Percentiles rank a stretch among this genome's conserved stretches.
Conservation (phyloP, 2,329 filamentous ascomycete genomes). For the Escovopsis sp. region DNA sequence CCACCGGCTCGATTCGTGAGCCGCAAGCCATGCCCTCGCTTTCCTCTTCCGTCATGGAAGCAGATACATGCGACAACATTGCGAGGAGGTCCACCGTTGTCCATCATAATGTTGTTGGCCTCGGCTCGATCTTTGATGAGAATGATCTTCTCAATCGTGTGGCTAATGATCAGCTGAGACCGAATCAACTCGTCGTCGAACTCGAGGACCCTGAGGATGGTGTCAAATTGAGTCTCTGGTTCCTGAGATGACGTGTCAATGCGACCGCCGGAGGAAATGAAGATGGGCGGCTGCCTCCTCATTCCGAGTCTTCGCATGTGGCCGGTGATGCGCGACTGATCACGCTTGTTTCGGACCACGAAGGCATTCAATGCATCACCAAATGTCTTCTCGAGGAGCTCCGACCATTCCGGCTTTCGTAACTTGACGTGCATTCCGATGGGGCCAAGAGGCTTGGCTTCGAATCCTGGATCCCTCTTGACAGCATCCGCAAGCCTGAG, state of each 20-base stretch:
- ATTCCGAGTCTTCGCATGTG: slow-evolving; percentile 52
- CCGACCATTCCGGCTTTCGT: slow-evolving; percentile 66
- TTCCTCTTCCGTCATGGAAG: slow-evolving; percentile 41
- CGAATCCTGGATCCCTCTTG: slow-evolving; percentile 51
- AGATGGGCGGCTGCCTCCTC: slow-evolving; percentile 20
- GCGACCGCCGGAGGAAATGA: slow-evolving; percentile 20
- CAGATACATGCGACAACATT: slow-evolving; percentile 64
- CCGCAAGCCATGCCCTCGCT: slow-evolving; percentile 42
- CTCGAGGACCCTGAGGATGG: slow-evolving; percentile 64
- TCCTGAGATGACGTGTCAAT: slow-evolving; percentile 38
- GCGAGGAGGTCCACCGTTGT: slow-evolving; percentile 35
- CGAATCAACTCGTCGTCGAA: slow-evolving; percentile 68
- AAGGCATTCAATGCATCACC: slow-evolving; percentile 60
- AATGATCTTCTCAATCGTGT: slow-evolving; percentile 70
- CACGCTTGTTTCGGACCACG: slow-evolving; percentile 61
- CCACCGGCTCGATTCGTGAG: slow-evolving; percentile 27
- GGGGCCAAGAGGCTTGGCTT: slow-evolving; percentile 63
- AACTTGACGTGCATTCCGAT: slow-evolving; percentile 66
- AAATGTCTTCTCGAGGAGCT: slow-evolving; percentile 63
- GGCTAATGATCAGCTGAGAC: slow-evolving; percentile 69
- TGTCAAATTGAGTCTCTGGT: slow-evolving; percentile 57
- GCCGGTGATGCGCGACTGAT: slow-evolving; percentile 51
- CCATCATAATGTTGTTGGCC: slow-evolving; percentile 55
- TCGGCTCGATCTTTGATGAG: slow-evolving; percentile 54
- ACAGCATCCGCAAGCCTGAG: slow-evolving; percentile 52